These are phyloP conservation scores for Fusarium sp. DNA, from an alignment of 2,329 filamentous ascomycete species.

Conservation along the genomic window DNA sequence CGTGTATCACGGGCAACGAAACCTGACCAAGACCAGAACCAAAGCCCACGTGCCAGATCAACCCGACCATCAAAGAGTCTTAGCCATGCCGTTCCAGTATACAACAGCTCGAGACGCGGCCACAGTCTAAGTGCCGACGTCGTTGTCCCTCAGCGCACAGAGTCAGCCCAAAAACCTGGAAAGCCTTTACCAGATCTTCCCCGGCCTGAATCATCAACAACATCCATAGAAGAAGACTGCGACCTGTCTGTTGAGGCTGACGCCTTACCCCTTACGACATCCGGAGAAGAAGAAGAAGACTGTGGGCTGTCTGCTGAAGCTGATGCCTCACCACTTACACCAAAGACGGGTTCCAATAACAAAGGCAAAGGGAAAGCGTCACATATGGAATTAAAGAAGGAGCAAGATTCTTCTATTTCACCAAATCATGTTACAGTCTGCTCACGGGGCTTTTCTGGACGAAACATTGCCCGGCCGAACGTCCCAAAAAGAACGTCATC, in stretches of 20 bases:
- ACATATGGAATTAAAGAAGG: neutral
- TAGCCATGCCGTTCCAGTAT: neutral
- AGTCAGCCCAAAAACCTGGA: neutral
- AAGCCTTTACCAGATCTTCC: constrained; percentile 26
- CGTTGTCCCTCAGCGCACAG: constrained; percentile 6
- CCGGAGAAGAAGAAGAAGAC: neutral
- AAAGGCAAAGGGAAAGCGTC: neutral
- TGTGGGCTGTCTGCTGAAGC: neutral
- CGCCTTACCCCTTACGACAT: neutral
- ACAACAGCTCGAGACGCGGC: constrained; percentile 20
- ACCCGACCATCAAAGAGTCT: constrained; percentile 12
- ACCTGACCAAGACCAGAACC: neutral
- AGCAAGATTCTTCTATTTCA: constrained; percentile 5
- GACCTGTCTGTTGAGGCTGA: constrained; percentile 1
- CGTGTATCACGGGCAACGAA: neutral
- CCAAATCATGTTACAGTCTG: constrained; percentile 43
- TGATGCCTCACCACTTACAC: neutral
- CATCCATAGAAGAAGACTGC: constrained; percentile 11
- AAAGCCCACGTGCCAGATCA: constrained; percentile 1
- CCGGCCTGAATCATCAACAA: constrained; percentile 1
- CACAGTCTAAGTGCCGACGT: constrained; percentile 30
- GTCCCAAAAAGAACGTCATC: constrained; percentile 53
- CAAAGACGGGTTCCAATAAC: neutral
- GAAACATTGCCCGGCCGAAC: constrained; percentile 47
- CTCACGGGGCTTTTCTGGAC: constrained; percentile 44